Base-by-base conservation (phyloP, 495 filamentous ascomycete species). In the Aspergillus baeticus region DNA sequence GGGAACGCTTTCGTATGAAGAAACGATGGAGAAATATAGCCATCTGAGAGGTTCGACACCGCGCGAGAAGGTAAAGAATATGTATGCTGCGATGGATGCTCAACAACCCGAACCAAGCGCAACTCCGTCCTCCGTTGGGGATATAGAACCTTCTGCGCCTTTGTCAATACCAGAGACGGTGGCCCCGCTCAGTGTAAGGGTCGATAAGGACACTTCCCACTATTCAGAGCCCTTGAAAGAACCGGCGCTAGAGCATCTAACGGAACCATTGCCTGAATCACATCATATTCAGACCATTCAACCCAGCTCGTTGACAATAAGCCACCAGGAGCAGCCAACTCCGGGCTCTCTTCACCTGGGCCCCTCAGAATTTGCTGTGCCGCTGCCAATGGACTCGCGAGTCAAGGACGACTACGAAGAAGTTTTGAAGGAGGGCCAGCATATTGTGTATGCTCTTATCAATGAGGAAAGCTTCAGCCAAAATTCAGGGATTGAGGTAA, bases 381-480 rank as follows among this genome's bases (percentile, higher is more conserved):
- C 71, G 13, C 69, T 78, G 44, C 74, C 76, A 0, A 77, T 78
- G 70, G 74, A 78, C 57, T 74, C 74, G 10, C 64, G 74, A 26
- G 64, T 77, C 4, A 76, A 76, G 51, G 71, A 74, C 57, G 69
- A 73, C 43, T 78, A 78, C 53, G 71, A 76, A 43, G 57, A 61
- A n/a, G 65, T 72, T 1, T 35, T 77, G 21, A 37, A 51, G 11
- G 59, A 63, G 22, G 67, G 69, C 14, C 53, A 67, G 4, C 31
- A 67, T 7, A 50, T 33, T 39, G 67, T 73, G 10, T 65, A 54
- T 14, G 53, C 65, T 13, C 69, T 76, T 43, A 51, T 74, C 17
- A 41, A 36, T 10, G 57, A 47, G 8, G 65, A 65, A 55, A 54
- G 17, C 42, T 57, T 15, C 57, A 47, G 17, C 26, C 21, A 56